These are phyloP conservation scores for Phaeosphaeria sp. DNA, from an alignment of 2,329 filamentous ascomycete genomes.

Conservation along the genomic window DNA sequence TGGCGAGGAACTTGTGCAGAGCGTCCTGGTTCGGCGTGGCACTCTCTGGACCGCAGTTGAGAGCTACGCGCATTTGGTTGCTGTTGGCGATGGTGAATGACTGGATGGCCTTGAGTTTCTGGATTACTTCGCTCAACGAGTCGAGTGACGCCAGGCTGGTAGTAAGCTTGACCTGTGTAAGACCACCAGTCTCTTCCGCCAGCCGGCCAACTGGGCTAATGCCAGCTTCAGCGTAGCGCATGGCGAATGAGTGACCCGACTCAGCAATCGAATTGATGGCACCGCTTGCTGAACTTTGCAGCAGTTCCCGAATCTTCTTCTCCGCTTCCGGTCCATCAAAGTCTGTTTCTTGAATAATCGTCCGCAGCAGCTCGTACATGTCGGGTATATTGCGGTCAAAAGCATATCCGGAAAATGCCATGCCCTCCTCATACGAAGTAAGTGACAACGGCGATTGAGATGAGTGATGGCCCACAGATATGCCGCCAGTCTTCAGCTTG, in stretches of 20 bases:
- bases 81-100: conserved; percentile 73
- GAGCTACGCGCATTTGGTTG: conserved; percentile 75
- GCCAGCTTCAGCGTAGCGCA: conserved; percentile 81
- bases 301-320: conserved; percentile 81
- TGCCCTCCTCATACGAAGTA: conserved; percentile 75
- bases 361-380: conserved; percentile 87
- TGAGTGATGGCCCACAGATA: conserved; percentile 85
- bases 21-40: conserved; percentile 72
- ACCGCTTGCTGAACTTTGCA: conserved; percentile 86
- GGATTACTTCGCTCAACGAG: conserved; percentile 75
- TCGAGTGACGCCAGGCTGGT: conserved; percentile 80
- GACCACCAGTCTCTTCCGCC: conserved; percentile 84
- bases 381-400: conserved; percentile 87
- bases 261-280: conserved; percentile 92
- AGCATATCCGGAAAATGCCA: conserved; percentile 85
- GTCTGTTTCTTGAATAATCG: conserved; percentile 83
- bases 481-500: conserved; percentile 92
- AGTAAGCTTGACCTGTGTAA: conserved; percentile 87
- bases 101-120: conserved; percentile 86
- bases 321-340: conserved; percentile 86
- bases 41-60: conserved; percentile 84
- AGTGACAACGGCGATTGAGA: conserved; percentile 78
- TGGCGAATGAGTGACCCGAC: conserved; percentile 85
- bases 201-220: conserved; percentile 75
- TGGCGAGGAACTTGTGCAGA: conserved; percentile 73